phyloP scores from a whole-genome alignment of 2,329 filamentous ascomycete species.

The Dichotomopilus funicola region DNA sequence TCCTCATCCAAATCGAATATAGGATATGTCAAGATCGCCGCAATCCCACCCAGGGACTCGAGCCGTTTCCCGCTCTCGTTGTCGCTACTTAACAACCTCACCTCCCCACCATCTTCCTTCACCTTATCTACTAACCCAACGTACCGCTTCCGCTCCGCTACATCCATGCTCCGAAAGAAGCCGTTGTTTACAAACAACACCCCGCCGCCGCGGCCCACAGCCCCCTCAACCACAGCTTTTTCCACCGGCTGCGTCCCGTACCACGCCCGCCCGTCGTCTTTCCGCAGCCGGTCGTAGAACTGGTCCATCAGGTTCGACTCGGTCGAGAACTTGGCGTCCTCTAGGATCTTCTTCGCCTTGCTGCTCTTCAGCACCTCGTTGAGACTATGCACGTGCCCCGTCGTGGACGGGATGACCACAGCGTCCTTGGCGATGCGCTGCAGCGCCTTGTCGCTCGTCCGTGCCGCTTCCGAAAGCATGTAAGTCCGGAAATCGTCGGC shows the following conservation, averaged over 20 bases:
- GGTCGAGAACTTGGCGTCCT: slow-evolving; percentile 79
- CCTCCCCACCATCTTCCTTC: slow-evolving; percentile 78
- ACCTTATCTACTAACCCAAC: slow-evolving; percentile 83
- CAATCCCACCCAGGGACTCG: slow-evolving; percentile 78
- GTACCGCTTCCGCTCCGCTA: slow-evolving; percentile 70
- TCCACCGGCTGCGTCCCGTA: slow-evolving; percentile 82
- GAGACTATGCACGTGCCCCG: slow-evolving; percentile 79
- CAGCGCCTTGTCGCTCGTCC: slow-evolving; percentile 62
- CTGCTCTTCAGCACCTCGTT: slow-evolving; percentile 80
- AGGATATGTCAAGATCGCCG: slow-evolving; percentile 85
- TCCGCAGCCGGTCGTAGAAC: slow-evolving; percentile 69
- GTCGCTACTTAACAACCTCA: slow-evolving; percentile 81
- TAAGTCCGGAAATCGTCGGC: slow-evolving; percentile 75
- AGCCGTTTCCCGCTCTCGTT: slow-evolving; percentile 88
- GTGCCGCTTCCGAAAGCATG: slow-evolving; percentile 53
- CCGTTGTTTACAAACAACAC: slow-evolving; percentile 80
- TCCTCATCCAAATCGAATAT: slow-evolving; percentile 74
- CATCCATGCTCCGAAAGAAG: slow-evolving; percentile 76
- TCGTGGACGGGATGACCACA: slow-evolving; percentile 74
- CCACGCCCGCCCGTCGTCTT: slow-evolving; percentile 82
- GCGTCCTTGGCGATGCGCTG: slow-evolving; percentile 54
- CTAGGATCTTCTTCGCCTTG: slow-evolving; percentile 69
- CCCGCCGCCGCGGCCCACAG: slow-evolving; percentile 79
- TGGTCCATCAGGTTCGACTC: slow-evolving; percentile 81
- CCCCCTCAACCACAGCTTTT: slow-evolving; percentile 76